phyloP scores from a whole-genome alignment of 2,329 filamentous ascomycete genomes.

The Ophiostoma quercus region DNA sequence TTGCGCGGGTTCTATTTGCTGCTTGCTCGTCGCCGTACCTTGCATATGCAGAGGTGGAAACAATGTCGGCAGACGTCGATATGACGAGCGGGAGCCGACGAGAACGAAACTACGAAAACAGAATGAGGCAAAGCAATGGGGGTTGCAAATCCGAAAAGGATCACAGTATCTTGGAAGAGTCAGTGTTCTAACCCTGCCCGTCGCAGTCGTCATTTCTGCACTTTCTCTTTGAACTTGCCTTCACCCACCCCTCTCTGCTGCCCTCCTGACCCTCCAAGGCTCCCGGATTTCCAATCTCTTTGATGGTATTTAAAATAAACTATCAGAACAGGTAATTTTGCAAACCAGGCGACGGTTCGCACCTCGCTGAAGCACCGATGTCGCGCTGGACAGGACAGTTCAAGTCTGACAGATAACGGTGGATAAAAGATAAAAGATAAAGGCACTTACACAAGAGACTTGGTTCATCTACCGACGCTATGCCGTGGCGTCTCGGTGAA shows the following conservation, averaged over 20 bases:
- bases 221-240: not conserved
- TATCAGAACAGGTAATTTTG: not conserved
- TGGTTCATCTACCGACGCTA: not conserved
- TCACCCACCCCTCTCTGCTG: not conserved
- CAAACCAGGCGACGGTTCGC: not conserved
- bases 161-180: not conserved
- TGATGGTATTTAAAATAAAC: not conserved
- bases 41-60: conserved; percentile 2
- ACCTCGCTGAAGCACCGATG: not conserved
- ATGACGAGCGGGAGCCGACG: not conserved
- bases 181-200: not conserved
- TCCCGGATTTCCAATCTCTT: not conserved
- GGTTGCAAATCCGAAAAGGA: not conserved
- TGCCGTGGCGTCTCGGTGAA: not conserved
- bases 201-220: not conserved
- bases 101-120: not conserved
- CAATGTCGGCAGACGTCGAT: not conserved
- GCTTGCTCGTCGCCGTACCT: not conserved
- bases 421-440: not conserved
- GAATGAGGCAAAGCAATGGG: not conserved
- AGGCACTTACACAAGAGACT: not conserved
- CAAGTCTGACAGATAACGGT: not conserved
- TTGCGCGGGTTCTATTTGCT: not conserved
- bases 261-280: not conserved
- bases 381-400: not conserved